Conservation (phyloP, 2,329 filamentous ascomycete species). For the Sclerotinia minor region DNA sequence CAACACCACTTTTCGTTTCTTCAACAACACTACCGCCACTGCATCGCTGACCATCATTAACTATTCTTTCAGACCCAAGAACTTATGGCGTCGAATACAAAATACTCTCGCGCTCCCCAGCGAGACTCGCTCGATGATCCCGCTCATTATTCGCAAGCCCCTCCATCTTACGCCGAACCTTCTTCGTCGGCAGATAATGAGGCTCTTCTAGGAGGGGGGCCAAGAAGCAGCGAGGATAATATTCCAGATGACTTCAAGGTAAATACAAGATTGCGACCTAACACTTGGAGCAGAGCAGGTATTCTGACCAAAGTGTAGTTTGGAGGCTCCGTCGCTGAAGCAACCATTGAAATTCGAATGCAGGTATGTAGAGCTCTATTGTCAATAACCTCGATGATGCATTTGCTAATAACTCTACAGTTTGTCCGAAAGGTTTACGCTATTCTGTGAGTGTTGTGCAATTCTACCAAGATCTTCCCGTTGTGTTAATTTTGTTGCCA, state of each 20-base stretch:
- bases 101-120: slow-evolving; percentile 81
- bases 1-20: not conserved
- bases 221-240: slow-evolving; percentile 83
- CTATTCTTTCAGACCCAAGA: not conserved
- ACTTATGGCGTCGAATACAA: slow-evolving; percentile 70
- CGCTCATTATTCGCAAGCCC: slow-evolving; percentile 67
- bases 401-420: slow-evolving; percentile 49
- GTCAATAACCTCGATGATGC: not conserved
- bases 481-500: slow-evolving; percentile 36
- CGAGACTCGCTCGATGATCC: slow-evolving; percentile 80
- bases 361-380: slow-evolving; percentile 18
- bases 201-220: slow-evolving; percentile 60
- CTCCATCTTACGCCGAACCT: slow-evolving; percentile 74
- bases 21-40: not conserved
- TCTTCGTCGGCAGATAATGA: slow-evolving; percentile 56
- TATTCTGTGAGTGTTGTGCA: slow-evolving; percentile 63
- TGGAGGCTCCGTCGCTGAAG: slow-evolving; percentile 89
- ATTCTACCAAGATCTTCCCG: not conserved
- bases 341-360: slow-evolving; percentile 90
- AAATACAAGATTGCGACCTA: slow-evolving; percentile 20
- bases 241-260: slow-evolving; percentile 97
- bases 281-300: not conserved
- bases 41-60: slow-evolving; percentile 8
- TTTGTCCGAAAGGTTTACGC: slow-evolving; percentile 98
- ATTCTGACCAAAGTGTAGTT: slow-evolving; percentile 56